Conservation (phyloP, 305 asterid genomes). For the Ajuga reptans region DNA sequence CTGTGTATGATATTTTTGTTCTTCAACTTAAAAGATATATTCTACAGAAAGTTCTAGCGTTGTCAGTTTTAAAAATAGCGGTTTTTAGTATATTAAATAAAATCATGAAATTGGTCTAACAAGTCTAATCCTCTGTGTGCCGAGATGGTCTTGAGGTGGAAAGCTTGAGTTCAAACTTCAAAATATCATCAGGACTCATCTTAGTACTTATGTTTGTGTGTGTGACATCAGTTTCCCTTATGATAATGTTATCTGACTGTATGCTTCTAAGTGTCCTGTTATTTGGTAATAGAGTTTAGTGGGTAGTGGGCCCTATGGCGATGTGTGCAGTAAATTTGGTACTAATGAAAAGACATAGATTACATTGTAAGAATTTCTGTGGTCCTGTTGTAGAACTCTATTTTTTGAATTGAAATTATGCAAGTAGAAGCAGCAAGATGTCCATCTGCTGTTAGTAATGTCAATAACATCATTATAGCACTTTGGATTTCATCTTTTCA, state of each 20-base stretch:
- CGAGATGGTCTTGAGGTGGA: too few species aligned
- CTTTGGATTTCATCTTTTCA: background rate
- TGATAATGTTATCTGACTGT: background rate
- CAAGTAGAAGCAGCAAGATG: background rate
- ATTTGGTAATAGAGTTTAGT: too few species aligned
- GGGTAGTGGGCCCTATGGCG: too few species aligned
- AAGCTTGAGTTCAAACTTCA: background rate
- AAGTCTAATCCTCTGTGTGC: too few species aligned
- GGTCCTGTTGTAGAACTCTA: background rate
- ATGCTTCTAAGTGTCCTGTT: background rate
- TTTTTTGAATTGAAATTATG: background rate
- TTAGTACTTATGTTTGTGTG: background rate
- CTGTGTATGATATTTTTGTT: background rate
- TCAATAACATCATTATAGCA: background rate
- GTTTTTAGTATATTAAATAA: too few species aligned
- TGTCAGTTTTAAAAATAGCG: too few species aligned
- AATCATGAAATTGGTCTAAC: background rate
- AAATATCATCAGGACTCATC: background rate
- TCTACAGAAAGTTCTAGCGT: too few species aligned
- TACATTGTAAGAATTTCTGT: background rate
- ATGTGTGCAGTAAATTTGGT: background rate
- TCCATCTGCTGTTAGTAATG: background rate
- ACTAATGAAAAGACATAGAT: too few species aligned
- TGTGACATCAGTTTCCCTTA: background rate
- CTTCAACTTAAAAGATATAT: too few species aligned